phyloP scores from a whole-genome alignment of 164 flowering plant genomes.

The Malania oleifera region DNA sequence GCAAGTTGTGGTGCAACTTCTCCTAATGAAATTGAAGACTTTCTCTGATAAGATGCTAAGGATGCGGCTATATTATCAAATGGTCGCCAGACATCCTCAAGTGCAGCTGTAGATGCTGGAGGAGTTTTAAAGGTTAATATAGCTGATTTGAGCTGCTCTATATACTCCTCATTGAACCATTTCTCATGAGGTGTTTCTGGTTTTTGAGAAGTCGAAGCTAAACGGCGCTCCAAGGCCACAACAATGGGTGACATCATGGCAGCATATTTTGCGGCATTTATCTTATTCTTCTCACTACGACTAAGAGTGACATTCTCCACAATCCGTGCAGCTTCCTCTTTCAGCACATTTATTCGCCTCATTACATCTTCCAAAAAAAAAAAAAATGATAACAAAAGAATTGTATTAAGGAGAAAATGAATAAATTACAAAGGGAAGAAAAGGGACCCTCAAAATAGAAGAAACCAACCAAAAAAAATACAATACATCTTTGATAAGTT shows the following conservation, averaged over 20 bases:
- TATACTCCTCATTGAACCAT: conserved; percentile 79
- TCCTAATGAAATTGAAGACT: conserved; percentile 62
- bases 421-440: background rate
- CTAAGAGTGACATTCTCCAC: conserved; percentile 82
- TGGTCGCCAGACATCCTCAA: conserved; percentile 93
- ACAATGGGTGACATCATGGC: conserved; percentile 98
- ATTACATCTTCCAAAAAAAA: conserved; percentile 61
- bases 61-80: conserved; percentile 81
- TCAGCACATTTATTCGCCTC: conserved; percentile 84
- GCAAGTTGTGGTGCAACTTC: conserved; percentile 89
- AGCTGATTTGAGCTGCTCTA: conserved; percentile 70
- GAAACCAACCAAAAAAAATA: too few species aligned
- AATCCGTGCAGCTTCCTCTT: conserved; percentile 88
- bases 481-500: too few species aligned
- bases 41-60: conserved; percentile 78
- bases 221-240: conserved; percentile 94
- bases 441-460: too few species aligned
- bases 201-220: conserved; percentile 80
- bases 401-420: background rate
- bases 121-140: conserved; percentile 69
- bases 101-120: conserved; percentile 64
- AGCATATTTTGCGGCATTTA: conserved; percentile 90
- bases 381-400: background rate
- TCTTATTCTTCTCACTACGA: conserved; percentile 78
- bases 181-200: conserved; percentile 94